phyloP scores from a whole-genome alignment of 495 filamentous ascomycete genomes.

The Penicillium roqueforti region DNA sequence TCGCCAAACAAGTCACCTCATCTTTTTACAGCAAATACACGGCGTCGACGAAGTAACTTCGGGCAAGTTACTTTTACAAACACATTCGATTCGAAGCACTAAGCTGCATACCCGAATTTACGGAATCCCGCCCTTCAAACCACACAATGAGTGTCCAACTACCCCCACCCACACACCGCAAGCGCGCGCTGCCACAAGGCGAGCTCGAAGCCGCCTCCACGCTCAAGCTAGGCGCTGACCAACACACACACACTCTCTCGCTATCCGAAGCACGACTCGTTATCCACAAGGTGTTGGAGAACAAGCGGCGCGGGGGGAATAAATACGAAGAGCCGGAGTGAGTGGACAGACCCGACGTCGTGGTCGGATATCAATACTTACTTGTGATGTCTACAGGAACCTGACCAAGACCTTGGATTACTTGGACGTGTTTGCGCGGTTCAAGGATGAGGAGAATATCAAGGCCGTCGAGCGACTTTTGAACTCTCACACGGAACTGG shows the following conservation, averaged over 20 bases:
- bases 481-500: slow-evolving; percentile 69
- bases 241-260: slow-evolving; percentile 79
- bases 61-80: neutral
- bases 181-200: slow-evolving; percentile 66
- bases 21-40: neutral
- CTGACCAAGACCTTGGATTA: slow-evolving; percentile 86
- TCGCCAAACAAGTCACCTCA: slow-evolving; percentile 1
- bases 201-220: slow-evolving; percentile 83
- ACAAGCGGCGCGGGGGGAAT: slow-evolving; percentile 44
- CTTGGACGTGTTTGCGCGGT: slow-evolving; percentile 86
- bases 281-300: slow-evolving; percentile 79
- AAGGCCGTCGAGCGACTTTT: slow-evolving; percentile 84
- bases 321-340: slow-evolving; percentile 52
- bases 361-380: slow-evolving; percentile 10
- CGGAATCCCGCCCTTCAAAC: neutral
- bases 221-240: slow-evolving; percentile 87
- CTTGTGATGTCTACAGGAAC: slow-evolving; percentile 33
- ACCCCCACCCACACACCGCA: slow-evolving; percentile 59
- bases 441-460: slow-evolving; percentile 91
- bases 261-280: slow-evolving; percentile 88
- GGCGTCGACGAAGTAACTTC: neutral
- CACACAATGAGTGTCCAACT: slow-evolving; percentile 38
- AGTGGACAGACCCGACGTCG: slow-evolving; percentile 6
- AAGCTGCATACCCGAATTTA: neutral
- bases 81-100: neutral